Base-by-base conservation (phyloP, 352 stramenopile genomes). In the Phytophthora palmivora region DNA sequence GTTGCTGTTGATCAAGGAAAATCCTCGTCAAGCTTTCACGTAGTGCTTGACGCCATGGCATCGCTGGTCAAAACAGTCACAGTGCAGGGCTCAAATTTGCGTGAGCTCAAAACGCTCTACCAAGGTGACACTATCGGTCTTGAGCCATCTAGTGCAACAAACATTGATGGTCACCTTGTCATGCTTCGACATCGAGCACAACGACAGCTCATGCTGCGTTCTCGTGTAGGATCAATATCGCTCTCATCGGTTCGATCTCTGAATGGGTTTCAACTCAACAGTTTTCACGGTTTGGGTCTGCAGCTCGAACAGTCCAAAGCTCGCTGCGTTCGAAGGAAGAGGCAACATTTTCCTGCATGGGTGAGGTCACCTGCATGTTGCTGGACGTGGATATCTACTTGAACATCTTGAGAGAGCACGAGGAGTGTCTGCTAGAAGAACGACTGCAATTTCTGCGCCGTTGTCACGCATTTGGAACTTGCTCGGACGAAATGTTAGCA, bases 401-500 rank as follows among this genome's bases (percentile, higher is more conserved):
- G 49, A 69, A 69, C 22, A 78, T 89, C 24, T 67, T 92, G 37
- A 53, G 72, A 14, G 67, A 78, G 0, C 67, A 87, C 50, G 79
- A 89, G 36, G 63, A 77, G 15, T 34, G n/a, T 2, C 44, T 82
- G 26, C 63, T 88, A 15, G 67, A 83, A 37, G 71, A 89, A 18
- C 73, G 80, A 14, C 60, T 79, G 21, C 59, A 78, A 28, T 88
- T 90, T 36, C 54, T 92, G 10, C 75, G 74, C 26, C 63, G 72
- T 9, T 92, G 83, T 38, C 77, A 82, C 43, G 83, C 84, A 12
- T 92, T 92, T 53, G 73, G 87, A 28, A 79, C 65, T 24, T 88
- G 78, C 49, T 63, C 71, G 0, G 76, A 84, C 10, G 81, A 88
- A 10, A 74, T 82, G 54, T 49, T 92, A 10, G 64, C 58, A 18